Evolutionary conservation across 345 rosid species (phyloP), one percentile per base, ranked within the genome.

Genomic region (Salix koriyanagi): DNA sequence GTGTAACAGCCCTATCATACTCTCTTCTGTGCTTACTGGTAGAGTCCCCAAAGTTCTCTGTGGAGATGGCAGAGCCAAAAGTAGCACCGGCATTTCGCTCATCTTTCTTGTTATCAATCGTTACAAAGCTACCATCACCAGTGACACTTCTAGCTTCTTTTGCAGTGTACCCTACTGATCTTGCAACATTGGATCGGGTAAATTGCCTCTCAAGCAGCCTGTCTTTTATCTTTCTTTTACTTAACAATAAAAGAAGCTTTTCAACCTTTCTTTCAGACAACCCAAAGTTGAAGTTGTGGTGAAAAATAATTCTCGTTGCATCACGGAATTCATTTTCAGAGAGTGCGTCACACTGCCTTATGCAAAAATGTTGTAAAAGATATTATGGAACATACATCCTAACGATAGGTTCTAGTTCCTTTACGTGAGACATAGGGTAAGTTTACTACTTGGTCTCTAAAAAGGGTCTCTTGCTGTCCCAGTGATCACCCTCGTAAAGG

Each of bases 231-330:
- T 77, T 86, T 86, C 76, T 87, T 39, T 48, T 28, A 91, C 77
- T n/a, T n/a, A n/a, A n/a, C n/a, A 91, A 64, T 41, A 56, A 65
- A 34, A 91, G 82, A 25, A 25, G 25, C 25, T 25, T 25, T 25
- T 25, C 25, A 34, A 91, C 97, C 96, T 91, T 93, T 79, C 67
- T 76, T 68, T 83, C 76, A 0, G 94, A 90, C 65, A 91, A 88
- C n/a, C 97, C 97, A 84, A 93, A 91, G 58, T 83, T 87, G 71
- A 93, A 93, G 86, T 90, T 65, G 26, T 19, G 79, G 16, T 5
- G 85, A 78, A 58, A 78, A 91, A 81, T 93, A 93, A 81, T 87
- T 91, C 61, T 88, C 93, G 90, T 91, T 54, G 86, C 93, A 76
- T 79, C 80, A 67, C 78, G 32, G 69, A 93, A 93, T 77, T 87